Evolutionary conservation across 768 basidiomycete species (phyloP), one percentile per base, ranked within the genome.

Genomic region (Tulasnella sp.): DNA sequence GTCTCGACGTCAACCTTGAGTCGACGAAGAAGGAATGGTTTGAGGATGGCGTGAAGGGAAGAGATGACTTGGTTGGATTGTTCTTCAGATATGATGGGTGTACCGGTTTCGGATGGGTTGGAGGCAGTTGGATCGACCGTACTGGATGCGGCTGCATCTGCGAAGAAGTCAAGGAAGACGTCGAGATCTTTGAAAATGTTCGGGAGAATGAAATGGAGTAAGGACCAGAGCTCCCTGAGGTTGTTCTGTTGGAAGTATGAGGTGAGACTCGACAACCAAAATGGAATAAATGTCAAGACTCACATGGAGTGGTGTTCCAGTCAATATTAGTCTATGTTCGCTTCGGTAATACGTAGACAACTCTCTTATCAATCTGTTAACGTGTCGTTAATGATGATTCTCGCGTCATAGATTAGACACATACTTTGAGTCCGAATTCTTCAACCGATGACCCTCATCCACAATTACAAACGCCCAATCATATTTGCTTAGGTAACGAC

Each of bases 281-380:
- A 8, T 20, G 20, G 13, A 5, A 33, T 9, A 3, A n/a, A 22
- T 15, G 39, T 13, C 13, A 25, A n/a, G 7, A 29, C 79, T 50
- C 54, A 91, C 92, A 66, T 98, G 92, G 32, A 99, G 67, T 5
- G 95, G 95, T 15, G 95, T 99, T 27, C 95, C 95, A 0, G 92
- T 98, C 55, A 99, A 66, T 53, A 99, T 83, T 77, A 96, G 83
- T 41, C 95, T 71, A 35, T 89, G 87, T 0, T 83, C 88, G 48
- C 80, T 80, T 1, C 70, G 68, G 62, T 90, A 91, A n/a, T n/a
- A n/a, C 59, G 78, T 77, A 68, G 91, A 92, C 58, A 99, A 83
- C 64, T 93, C 89, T 53, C 74, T 73, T 66, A 96, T 86, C 13
- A 96, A 75, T 44, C 69, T 69, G 31, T n/a, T n/a, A n/a, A n/a